phyloP scores from a whole-genome alignment of 1,284 basidiomycete genomes.

The Puccinia horiana region DNA sequence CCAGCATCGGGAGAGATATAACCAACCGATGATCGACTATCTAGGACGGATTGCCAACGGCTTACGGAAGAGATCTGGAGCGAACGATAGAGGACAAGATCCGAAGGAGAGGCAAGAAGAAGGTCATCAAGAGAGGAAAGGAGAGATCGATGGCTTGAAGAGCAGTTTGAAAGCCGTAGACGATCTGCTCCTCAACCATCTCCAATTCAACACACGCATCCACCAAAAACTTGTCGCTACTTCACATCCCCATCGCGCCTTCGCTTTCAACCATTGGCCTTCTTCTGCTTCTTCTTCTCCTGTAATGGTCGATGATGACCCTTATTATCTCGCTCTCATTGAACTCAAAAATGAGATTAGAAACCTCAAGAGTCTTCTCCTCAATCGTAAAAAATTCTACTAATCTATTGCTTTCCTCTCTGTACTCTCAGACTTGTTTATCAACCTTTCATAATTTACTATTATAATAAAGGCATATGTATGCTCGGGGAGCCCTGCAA shows the following conservation, averaged over 20 bases:
- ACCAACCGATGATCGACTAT: conserved; percentile 4
- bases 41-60: not conserved
- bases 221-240: not conserved
- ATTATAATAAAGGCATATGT: no score
- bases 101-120: no score
- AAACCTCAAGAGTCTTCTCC: conserved; percentile 3
- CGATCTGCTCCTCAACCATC: not conserved
- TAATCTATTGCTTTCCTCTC: not conserved
- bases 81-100: not conserved
- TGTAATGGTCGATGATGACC: not conserved
- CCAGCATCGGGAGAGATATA: not conserved
- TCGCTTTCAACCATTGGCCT: not conserved
- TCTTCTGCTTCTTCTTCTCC: not conserved
- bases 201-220: not conserved
- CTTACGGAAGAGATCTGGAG: conserved; percentile 9
- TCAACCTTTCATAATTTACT: no score
- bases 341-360: conserved; percentile 20
- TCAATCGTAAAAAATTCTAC: conserved; percentile 9
- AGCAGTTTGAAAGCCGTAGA: not conserved
- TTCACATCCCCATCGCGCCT: conserved; percentile 8
- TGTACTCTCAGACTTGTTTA: no score
- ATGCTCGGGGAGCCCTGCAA: no score
- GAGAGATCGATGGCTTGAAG: conserved; percentile 6
- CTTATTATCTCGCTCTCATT: conserved; percentile 16
- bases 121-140: no score